Evolutionary conservation across 768 basidiomycete species (phyloP).

Genomic region (Kwoniella sp.): DNA sequence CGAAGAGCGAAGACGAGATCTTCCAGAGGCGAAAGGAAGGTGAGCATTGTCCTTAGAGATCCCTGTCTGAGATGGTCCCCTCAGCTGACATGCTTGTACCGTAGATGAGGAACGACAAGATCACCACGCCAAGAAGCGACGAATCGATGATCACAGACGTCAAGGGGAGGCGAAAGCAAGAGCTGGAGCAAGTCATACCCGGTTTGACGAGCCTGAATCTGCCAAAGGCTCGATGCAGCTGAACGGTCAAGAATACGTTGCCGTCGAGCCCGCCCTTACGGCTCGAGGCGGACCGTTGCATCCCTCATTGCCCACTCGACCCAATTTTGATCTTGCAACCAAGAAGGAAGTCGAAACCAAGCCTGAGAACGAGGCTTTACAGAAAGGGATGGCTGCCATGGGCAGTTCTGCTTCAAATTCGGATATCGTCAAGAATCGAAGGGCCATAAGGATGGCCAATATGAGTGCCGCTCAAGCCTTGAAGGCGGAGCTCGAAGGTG

Average conservation of each 20-base stretch:
- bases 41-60: slow-evolving; percentile 63
- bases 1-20: slow-evolving; percentile 92
- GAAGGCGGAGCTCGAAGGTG: slow-evolving; percentile 76
- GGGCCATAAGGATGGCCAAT: slow-evolving; percentile 91
- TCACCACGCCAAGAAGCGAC: slow-evolving; percentile 84
- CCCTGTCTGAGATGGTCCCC: background rate
- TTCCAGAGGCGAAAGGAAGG: slow-evolving; percentile 89
- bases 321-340: slow-evolving; percentile 58
- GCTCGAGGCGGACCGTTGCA: slow-evolving; percentile 56
- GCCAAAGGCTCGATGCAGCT: slow-evolving; percentile 39
- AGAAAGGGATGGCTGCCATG: slow-evolving; percentile 56
- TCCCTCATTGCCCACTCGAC: slow-evolving; percentile 69
- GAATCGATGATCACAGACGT: slow-evolving; percentile 62
- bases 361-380: slow-evolving; percentile 30
- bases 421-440: slow-evolving; percentile 85
- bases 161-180: slow-evolving; percentile 54
- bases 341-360: slow-evolving; percentile 23
- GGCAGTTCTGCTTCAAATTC: slow-evolving; percentile 69
- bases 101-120: slow-evolving; percentile 94
- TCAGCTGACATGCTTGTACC: background rate
- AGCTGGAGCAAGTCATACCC: slow-evolving; percentile 6
- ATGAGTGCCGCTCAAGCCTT: slow-evolving; percentile 93
- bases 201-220: slow-evolving; percentile 32
- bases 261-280: slow-evolving; percentile 41
- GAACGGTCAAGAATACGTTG: slow-evolving; percentile 54